phyloP scores from a whole-genome alignment of 2,329 filamentous ascomycete species.

The Lachnellula willkommii region DNA sequence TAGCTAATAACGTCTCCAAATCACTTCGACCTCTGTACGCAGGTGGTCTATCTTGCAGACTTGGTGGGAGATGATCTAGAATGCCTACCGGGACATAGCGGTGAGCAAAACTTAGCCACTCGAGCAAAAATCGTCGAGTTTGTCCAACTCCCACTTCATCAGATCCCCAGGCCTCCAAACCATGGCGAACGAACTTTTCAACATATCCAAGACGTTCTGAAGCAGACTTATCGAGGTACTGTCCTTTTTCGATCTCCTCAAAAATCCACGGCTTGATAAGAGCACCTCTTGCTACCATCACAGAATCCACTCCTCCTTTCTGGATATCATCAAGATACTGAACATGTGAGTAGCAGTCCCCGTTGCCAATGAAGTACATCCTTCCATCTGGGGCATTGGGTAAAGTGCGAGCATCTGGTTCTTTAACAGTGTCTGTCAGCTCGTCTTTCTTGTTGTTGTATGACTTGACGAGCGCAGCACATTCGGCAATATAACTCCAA shows the following conservation, averaged over 20 bases:
- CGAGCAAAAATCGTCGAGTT: conserved; percentile 85
- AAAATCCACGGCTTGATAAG: conserved; percentile 98
- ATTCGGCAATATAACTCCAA: conserved; percentile 91
- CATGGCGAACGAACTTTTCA: conserved; percentile 85
- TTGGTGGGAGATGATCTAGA: conserved; percentile 81
- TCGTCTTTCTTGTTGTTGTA: conserved; percentile 65
- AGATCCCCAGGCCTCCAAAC: conserved; percentile 89
- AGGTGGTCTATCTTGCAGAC: conserved; percentile 83
- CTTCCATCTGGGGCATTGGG: conserved; percentile 60
- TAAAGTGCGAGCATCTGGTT: conserved; percentile 70
- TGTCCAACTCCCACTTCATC: conserved; percentile 91
- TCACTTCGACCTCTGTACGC: conserved; percentile 80
- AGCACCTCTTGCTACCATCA: conserved; percentile 95
- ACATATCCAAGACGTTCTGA: conserved; percentile 79
- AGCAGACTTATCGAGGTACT: conserved; percentile 93
- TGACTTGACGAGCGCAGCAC: conserved; percentile 73
- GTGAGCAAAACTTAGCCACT: conserved; percentile 91
- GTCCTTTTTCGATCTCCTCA: conserved; percentile 85
- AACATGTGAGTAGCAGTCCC: conserved; percentile 88
- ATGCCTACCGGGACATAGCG: conserved; percentile 88
- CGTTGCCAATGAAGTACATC: conserved; percentile 92
- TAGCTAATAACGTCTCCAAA: conserved; percentile 86
- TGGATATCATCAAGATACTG: conserved; percentile 79
- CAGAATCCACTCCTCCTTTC: conserved; percentile 76
- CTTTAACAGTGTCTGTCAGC: conserved; percentile 68